Conservation (phyloP, 306 rosid genomes). For the Cucurbita pepo region DNA sequence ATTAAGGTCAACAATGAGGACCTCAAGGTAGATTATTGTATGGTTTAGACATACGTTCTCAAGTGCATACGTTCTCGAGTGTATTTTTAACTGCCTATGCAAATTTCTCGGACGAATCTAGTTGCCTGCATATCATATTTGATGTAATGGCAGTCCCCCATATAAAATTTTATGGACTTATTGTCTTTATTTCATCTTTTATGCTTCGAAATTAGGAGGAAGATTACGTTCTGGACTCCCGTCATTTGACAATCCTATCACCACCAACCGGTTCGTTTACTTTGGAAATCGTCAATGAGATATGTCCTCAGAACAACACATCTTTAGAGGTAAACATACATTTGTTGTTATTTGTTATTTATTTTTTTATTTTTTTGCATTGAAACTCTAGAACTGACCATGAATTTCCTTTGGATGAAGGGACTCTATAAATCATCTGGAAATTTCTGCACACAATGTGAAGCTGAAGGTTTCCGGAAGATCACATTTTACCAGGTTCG, state of each 20-base stretch:
- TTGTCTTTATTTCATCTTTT: neutral
- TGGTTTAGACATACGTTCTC: neutral
- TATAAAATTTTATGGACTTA: neutral
- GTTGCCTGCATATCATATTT: neutral
- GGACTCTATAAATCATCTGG: slow-evolving; percentile 92
- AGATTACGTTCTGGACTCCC: slow-evolving; percentile 48
- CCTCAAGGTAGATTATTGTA: slow-evolving; percentile 37
- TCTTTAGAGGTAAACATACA: slow-evolving; percentile 58
- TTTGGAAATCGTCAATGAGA: slow-evolving; percentile 70
- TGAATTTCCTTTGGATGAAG: slow-evolving; percentile 30
- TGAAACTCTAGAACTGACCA: neutral
- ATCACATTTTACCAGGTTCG: slow-evolving; percentile 78
- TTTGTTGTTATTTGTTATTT: neutral
- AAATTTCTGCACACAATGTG: slow-evolving; percentile 96
- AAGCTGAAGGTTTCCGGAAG: slow-evolving; percentile 97
- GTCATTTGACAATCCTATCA: slow-evolving; percentile 55
- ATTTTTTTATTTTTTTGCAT: neutral
- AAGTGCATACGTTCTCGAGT: neutral
- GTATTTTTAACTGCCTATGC: neutral
- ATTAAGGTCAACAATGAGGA: slow-evolving; percentile 46
- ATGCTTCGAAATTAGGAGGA: slow-evolving; percentile 35
- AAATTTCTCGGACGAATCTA: neutral
- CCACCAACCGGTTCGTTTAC: slow-evolving; percentile 58
- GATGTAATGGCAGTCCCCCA: neutral
- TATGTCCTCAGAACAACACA: slow-evolving; percentile 69